Base-by-base conservation (phyloP, 2,329 filamentous ascomycete genomes). In the Diaporthe velutina region DNA sequence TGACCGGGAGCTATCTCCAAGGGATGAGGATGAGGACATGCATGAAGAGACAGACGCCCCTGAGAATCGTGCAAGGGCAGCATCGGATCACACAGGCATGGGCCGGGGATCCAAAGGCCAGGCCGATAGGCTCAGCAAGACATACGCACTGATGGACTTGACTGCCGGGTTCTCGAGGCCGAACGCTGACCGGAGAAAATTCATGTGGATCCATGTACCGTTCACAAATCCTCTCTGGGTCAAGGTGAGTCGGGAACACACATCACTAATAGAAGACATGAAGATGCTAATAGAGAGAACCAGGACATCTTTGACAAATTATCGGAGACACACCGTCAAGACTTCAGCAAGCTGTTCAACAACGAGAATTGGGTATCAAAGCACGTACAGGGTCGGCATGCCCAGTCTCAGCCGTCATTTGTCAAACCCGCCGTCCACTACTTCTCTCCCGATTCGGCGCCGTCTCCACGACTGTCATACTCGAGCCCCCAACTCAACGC, bases 141-240 rank as follows among this genome's bases (percentile, higher is more conserved):
- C 76, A 22, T 75, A 76, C 1, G 77, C 78, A 8, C 67, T 82
- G 4, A 79, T 81, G 19, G 82, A 84, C 40, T 74, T 82, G 50
- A 79, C 81, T 0, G 84, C 84, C 1, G 85, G 84, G 0, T 86
- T 86, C 76, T 85, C 84, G 5, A 79, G 85, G 35, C 85, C 85
- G 0, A 80, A 84, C 64, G 81, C 83, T 2, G 75, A 78, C 3
- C 79, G 79, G 73, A 84, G 87, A 33, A 90, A 87, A 79, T 90
- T 90, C 77, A 86, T 88, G 77, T 91, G 90, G 89, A 85, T 91
- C 61, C 89, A 91, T 80, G 77, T 90, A 25, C 88, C 89, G 0
- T 90, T 87, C 38, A 91, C 88, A 12, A 90, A 91, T 70, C 88
- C 89, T 0, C 84, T 86, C 0, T 91, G 89, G 89, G 89, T 90